Evolutionary conservation across 2,329 filamentous ascomycete genomes (phyloP).

Genomic region (Achaetomium macrosporum): DNA sequence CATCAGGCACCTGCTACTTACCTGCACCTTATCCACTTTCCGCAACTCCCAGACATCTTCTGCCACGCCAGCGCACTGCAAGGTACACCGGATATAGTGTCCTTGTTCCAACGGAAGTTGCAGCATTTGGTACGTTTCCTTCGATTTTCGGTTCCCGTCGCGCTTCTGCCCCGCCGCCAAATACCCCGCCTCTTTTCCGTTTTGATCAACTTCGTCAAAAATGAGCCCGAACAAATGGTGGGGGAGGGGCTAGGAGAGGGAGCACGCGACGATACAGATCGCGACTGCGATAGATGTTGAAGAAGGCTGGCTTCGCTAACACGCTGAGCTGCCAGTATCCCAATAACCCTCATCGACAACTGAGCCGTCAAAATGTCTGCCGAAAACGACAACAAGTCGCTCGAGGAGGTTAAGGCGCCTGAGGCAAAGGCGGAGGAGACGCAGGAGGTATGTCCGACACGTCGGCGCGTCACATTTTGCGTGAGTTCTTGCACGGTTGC

Average conservation of each 20-base stretch:
- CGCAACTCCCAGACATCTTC: background rate
- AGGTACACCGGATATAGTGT: background rate
- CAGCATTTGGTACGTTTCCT: slow-evolving; percentile 11
- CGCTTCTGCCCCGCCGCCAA: background rate
- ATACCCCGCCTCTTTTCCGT: background rate
- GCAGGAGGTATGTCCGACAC: slow-evolving; percentile 18
- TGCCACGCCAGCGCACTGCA: background rate
- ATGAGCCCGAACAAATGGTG: background rate
- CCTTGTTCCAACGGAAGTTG: background rate
- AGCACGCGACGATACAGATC: background rate
- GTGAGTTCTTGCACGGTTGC: background rate
- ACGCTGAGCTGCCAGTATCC: background rate
- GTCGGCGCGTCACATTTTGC: background rate
- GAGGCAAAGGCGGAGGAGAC: slow-evolving; percentile 20
- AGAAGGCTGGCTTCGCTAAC: background rate
- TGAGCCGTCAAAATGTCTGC: slow-evolving; percentile 27
- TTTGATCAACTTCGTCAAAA: background rate
- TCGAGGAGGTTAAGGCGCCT: slow-evolving; percentile 29
- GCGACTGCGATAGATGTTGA: background rate
- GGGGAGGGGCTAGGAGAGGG: background rate
- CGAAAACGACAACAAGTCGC: slow-evolving; percentile 32
- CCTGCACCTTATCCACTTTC: slow-evolving; percentile 10
- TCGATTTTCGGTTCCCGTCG: background rate
- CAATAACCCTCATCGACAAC: background rate
- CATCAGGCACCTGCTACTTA: slow-evolving; percentile 5